A percentile compares a stretch with the other conserved stretches of the same genome.
phyloP scores from a whole-genome alignment of 2,329 filamentous ascomycete species.

The Neophaeococcomyces mojaviensis region DNA sequence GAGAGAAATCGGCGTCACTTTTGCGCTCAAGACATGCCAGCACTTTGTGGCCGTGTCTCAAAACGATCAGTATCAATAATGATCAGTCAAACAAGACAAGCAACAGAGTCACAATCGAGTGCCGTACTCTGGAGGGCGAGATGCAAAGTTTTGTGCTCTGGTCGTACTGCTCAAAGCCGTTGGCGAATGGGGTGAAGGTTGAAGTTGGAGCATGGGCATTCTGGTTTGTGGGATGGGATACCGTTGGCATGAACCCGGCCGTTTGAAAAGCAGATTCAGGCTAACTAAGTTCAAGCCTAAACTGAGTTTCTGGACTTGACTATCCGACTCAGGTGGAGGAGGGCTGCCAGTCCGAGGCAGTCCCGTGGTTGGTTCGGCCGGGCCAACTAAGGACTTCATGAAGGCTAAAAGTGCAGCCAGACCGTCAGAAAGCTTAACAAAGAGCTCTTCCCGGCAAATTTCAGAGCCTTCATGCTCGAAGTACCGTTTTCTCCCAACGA shows the following conservation, averaged over 20 bases:
- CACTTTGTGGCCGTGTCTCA: not conserved
- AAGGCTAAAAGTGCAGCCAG: too few relatives aligned
- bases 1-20: slow-evolving; percentile 4
- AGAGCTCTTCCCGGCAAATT: not conserved
- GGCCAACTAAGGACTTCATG: not conserved
- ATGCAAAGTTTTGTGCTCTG: slow-evolving; percentile 1
- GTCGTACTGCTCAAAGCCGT: not conserved
- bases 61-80: not conserved
- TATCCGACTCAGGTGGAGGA: not conserved
- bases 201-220: not conserved
- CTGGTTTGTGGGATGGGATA: not conserved
- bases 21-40: slow-evolving; percentile 3
- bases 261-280: not conserved
- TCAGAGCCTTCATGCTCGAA: too few relatives aligned
- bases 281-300: not conserved
- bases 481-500: too few relatives aligned
- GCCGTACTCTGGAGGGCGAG: not conserved
- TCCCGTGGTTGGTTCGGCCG: slow-evolving; percentile 3
- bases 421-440: not conserved
- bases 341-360: not conserved
- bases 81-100: not conserved
- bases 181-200: slow-evolving; percentile 2
- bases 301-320: not conserved
- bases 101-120: not conserved
- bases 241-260: not conserved